These are phyloP conservation scores for Verticillium isaacii DNA, from an alignment of 2,329 filamentous ascomycete species.

Conservation along the genomic window DNA sequence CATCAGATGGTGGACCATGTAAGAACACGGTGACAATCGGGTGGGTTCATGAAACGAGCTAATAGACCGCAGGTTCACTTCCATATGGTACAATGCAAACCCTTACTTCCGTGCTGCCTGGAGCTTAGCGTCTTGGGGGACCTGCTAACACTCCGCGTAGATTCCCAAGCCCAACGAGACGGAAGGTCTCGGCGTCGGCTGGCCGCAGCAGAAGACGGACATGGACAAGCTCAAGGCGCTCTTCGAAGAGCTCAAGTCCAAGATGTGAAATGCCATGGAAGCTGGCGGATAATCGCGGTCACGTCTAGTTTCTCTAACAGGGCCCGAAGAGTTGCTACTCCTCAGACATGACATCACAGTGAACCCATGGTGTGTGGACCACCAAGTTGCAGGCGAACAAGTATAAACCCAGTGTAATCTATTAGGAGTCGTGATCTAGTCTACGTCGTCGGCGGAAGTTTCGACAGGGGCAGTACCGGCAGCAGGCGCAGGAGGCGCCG, in stretches of 20 bases:
- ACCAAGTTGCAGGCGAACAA: too few relatives aligned
- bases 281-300: neutral
- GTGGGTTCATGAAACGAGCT: neutral
- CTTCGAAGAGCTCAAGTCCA: slow-evolving; percentile 79
- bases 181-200: slow-evolving; percentile 75
- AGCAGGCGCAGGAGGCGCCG: slow-evolving; percentile 15
- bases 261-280: slow-evolving; percentile 57
- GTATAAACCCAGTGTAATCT: neutral
- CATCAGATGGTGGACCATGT: slow-evolving; percentile 94
- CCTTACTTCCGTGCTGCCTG: slow-evolving; percentile 1
- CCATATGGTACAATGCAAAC: slow-evolving; percentile 64
- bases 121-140: slow-evolving; percentile 3
- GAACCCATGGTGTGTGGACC: too few relatives aligned
- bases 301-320: too few relatives aligned
- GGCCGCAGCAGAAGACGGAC: slow-evolving; percentile 71
- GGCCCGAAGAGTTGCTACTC: too few relatives aligned
- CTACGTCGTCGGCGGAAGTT: slow-evolving; percentile 40
- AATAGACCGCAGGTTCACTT: slow-evolving; percentile 67
- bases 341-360: too few relatives aligned
- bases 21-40: slow-evolving; percentile 28
- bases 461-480: slow-evolving; percentile 17
- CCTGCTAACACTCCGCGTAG: slow-evolving; percentile 33
- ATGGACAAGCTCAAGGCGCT: slow-evolving; percentile 81
- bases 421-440: slow-evolving; percentile 22
- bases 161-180: slow-evolving; percentile 88